Conservation (phyloP, 352 stramenopile species). For the Globisporangium megalacanthum region DNA sequence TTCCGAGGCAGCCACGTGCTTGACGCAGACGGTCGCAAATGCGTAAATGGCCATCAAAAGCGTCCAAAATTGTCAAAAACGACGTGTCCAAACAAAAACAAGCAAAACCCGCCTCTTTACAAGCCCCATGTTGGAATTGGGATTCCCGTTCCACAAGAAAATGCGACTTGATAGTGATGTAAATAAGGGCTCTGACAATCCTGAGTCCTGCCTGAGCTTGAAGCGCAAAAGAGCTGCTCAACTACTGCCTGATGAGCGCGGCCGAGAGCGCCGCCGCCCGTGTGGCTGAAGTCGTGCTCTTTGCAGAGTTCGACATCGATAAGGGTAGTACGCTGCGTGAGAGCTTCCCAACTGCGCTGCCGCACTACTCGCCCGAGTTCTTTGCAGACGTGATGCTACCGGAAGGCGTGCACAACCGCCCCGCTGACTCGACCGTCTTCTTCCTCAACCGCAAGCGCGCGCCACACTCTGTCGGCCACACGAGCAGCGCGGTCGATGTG, state of each 20-base stretch:
- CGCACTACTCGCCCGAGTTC: conserved; percentile 84
- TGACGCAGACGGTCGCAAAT: not conserved
- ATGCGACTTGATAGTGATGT: not conserved
- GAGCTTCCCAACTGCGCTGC: conserved; percentile 52
- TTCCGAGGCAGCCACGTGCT: no score
- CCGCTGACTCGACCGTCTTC: conserved; percentile 84
- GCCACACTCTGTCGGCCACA: conserved; percentile 2
- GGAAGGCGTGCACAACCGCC: conserved; percentile 84
- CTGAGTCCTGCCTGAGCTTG: no score
- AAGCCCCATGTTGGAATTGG: no score
- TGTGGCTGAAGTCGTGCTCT: conserved; percentile 71
- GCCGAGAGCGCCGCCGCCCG: not conserved
- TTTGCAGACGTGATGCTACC: conserved; percentile 88
- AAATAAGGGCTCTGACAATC: not conserved
- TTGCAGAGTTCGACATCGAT: conserved; percentile 84
- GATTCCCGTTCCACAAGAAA: not conserved
- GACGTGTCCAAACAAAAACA: no score
- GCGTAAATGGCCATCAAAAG: not conserved
- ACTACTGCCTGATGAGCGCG: no score
- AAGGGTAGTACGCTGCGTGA: conserved; percentile 81
- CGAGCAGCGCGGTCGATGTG: not conserved
- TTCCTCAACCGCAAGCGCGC: conserved; percentile 74
- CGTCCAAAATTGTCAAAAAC: no score
- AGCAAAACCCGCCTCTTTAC: no score
- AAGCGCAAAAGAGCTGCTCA: no score